Base-by-base conservation (phyloP, 1,284 basidiomycete species). In the Calocybe gambosa region DNA sequence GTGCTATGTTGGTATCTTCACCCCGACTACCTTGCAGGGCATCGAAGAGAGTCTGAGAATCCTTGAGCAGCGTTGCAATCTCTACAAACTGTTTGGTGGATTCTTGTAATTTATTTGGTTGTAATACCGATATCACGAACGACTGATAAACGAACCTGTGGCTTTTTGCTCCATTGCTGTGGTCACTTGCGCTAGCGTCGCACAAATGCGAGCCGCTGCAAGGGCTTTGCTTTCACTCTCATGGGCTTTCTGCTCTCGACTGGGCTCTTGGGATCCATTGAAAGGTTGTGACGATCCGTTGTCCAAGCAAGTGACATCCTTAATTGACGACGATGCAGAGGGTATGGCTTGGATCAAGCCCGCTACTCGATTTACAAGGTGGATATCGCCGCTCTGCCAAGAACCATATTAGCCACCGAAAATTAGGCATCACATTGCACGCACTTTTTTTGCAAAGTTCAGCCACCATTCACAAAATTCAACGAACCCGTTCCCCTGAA, bases 391-490 rank as follows among this genome's bases (percentile, higher is more conserved):
- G 2, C 66, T 68, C 81, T 85, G 50, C 16, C 48, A 31, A 40
- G 43, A 40, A 35, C 12, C 7, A 31, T 3, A 31, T 31, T 31
- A 6, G 12, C 7, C 29, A 8, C 3, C 13, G 29, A 13, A 3
- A 8, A 31, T 6, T 13, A 26, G 29, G 12, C 13, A 31, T 31
- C 12, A n/a, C 6, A 19, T 37, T 39, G 29, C 16, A 55, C 61
- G 44, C 44, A 77, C 80, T 61, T 65, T 67, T 55, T 71, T 73
- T 1, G 79, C 77, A 50, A 80, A 71, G 21, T 58, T 63, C 54
- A 74, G 70, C 76, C 79, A 80, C 46, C 74, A 77, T 53, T 87
- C 82, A 56, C 84, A 86, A 58, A 84, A 80, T 3, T 65, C 65
- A 9, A 78, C 51, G 54, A 83, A 88, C 0, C 69, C 66, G 25